Conservation (phyloP, 2,329 filamentous ascomycete genomes). For the Plectosphaerella cucumerina region DNA sequence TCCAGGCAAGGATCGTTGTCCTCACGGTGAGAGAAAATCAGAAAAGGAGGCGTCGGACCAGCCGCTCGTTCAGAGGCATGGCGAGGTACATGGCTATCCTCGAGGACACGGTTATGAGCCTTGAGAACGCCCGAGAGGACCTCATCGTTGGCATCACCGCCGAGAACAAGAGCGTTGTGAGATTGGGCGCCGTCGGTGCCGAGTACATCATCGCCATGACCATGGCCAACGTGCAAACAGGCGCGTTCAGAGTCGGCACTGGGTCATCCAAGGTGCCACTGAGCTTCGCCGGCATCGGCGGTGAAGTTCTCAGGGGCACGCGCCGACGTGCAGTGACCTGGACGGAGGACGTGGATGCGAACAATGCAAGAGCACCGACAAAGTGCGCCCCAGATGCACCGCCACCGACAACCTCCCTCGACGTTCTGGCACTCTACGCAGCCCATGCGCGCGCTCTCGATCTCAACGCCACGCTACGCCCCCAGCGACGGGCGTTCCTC, state of each 20-base stretch:
- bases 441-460: slow-evolving; percentile 4
- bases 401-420: slow-evolving; percentile 1
- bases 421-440: slow-evolving; percentile 9
- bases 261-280: neutral
- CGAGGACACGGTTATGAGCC: neutral
- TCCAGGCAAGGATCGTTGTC: slow-evolving; percentile 9
- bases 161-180: neutral
- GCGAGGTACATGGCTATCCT: neutral
- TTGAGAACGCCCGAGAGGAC: slow-evolving; percentile 12
- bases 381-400: neutral
- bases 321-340: slow-evolving; percentile 8
- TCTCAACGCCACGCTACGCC: slow-evolving; percentile 8
- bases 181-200: slow-evolving; percentile 1
- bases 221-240: slow-evolving; percentile 2
- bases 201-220: neutral
- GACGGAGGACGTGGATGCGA: slow-evolving; percentile 8
- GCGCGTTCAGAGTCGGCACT: neutral
- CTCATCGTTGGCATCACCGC: slow-evolving; percentile 3
- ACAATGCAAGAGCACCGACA: slow-evolving; percentile 2
- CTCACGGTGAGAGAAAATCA: slow-evolving; percentile 1
- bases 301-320: slow-evolving; percentile 8
- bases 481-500: slow-evolving; percentile 12
- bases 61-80: neutral
- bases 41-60: neutral
- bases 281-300: neutral